Evolutionary conservation across 805 yeast genomes (phyloP), one percentile per base, ranked within the genome.

Genomic region (Martiniozyma abietophila): DNA sequence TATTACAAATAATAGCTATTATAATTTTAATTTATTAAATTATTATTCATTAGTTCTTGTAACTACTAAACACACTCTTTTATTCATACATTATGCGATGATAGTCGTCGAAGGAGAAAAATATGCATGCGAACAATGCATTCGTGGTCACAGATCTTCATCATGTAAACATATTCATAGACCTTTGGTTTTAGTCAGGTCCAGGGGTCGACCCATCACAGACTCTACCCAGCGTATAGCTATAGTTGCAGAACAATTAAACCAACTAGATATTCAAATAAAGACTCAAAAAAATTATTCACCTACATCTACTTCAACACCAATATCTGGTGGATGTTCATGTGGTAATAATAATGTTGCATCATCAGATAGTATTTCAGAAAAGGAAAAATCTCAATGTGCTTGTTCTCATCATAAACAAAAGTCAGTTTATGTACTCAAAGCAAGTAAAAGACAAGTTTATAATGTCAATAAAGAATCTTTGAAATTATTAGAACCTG

Each of bases 141-240:
- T 92, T 17, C 64, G 96, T 28, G 97, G 97, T 12, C 98, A 89
- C 51, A 61, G 98, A 26, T 82, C 96, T 1, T 76, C 89, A 1
- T 74, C 79, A 36, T 89, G 98, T 56, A 73, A 72, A 35, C 98
- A 89, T 56, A 73, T 80, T 20, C 65, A 71, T 34, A 66, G 96
- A 30, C 84, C 92, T 17, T 62, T 89, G 26, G 76, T 88, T 9
- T 83, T 85, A 48, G 96, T 89, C 9, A 68, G 95, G 18, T 73
- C 83, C n/a, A 71, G 95, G 39, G 98, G 97, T 1, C 61, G 97
- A 30, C 96, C 96, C 0, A 64, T 71, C 18, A 66, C 74, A 8
- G 74, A 68, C 33, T 71, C 71, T 5, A 62, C 62, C 31, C 76
- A 73, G 40, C 55, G 84, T 32, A 63, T 76, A 10, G 83, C 84